Conservation (phyloP, 2,329 filamentous ascomycete genomes). For the Elsinoe ampelina region DNA sequence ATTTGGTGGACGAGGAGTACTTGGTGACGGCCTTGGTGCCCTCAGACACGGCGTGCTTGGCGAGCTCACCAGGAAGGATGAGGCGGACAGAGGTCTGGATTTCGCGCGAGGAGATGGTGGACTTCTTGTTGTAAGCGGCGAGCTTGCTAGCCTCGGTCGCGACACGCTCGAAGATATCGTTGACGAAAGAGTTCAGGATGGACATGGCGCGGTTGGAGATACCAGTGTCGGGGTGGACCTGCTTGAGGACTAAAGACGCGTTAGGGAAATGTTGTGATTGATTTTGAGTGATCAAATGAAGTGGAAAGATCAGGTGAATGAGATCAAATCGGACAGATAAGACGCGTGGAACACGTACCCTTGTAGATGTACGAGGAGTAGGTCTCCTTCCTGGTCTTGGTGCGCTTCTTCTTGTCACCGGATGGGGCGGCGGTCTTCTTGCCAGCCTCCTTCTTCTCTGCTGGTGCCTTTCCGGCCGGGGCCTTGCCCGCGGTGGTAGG, state of each 20-base stretch:
- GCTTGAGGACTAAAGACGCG: constrained; percentile 70
- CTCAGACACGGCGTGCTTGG: constrained; percentile 99
- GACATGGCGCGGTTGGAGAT: constrained; percentile 99
- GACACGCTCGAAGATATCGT: constrained; percentile 98
- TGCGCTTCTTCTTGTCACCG: constrained; percentile 99
- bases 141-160: constrained; percentile 98
- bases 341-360: constrained; percentile 52
- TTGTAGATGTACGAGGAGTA: constrained; percentile 99
- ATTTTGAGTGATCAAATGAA: constrained; percentile 12
- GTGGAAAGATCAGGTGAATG: constrained; percentile 10
- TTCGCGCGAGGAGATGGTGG: constrained; percentile 97
- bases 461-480: constrained; percentile 66
- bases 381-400: constrained; percentile 99
- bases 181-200: constrained; percentile 97
- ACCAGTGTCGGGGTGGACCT: constrained; percentile 99
- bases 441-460: constrained; percentile 99
- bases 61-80: constrained; percentile 95
- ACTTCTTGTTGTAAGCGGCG: constrained; percentile 99
- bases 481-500: constrained; percentile 90
- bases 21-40: constrained; percentile 99
- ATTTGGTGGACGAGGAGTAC: constrained; percentile 99
- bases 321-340: constrained; percentile 17
- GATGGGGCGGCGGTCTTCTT: constrained; percentile 94
- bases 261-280: constrained; percentile 23
- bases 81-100: constrained; percentile 98